phyloP scores from a whole-genome alignment of 2,329 filamentous ascomycete species.

The Pseudogymnoascus sp. region DNA sequence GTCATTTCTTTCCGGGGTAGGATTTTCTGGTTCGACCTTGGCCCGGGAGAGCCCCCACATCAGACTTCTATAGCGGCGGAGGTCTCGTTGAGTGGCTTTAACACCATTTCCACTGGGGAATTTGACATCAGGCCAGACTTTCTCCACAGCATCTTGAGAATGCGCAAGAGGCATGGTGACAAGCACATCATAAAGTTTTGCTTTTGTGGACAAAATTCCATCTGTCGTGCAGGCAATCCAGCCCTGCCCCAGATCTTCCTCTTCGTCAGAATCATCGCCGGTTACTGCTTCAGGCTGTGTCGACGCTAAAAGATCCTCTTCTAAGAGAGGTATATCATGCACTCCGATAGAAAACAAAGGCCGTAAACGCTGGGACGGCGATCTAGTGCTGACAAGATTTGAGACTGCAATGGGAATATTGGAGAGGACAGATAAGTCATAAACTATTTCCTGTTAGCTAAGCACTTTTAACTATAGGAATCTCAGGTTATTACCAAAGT shows the following conservation, averaged over 20 bases:
- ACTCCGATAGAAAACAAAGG: conserved; percentile 92
- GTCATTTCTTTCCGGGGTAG: not conserved
- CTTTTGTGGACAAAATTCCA: conserved; percentile 81
- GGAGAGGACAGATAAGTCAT: conserved; percentile 85
- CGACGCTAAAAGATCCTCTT: conserved; percentile 48
- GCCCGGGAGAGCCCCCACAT: conserved; percentile 50
- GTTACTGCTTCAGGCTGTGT: conserved; percentile 20
- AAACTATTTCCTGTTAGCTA: conserved; percentile 51
- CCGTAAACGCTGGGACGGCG: conserved; percentile 57
- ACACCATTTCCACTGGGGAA: conserved; percentile 55
- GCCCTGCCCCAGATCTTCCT: conserved; percentile 47
- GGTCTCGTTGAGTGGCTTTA: conserved; percentile 83
- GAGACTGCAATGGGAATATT: conserved; percentile 72
- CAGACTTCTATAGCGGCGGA: conserved; percentile 68
- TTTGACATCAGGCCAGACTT: conserved; percentile 70
- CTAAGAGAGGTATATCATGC: conserved; percentile 78
- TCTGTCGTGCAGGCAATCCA: conserved; percentile 97
- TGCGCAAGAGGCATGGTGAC: conserved; percentile 68
- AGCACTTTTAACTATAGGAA: not conserved
- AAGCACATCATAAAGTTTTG: conserved; percentile 79
- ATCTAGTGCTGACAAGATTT: conserved; percentile 57
- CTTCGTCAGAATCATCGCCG: conserved; percentile 30
- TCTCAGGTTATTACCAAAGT: conserved; percentile 60
- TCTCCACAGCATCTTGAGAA: conserved; percentile 48
- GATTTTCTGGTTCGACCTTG: not conserved